Evolutionary conservation across 345 rosid species (phyloP).

Genomic region (Pistacia vera): DNA sequence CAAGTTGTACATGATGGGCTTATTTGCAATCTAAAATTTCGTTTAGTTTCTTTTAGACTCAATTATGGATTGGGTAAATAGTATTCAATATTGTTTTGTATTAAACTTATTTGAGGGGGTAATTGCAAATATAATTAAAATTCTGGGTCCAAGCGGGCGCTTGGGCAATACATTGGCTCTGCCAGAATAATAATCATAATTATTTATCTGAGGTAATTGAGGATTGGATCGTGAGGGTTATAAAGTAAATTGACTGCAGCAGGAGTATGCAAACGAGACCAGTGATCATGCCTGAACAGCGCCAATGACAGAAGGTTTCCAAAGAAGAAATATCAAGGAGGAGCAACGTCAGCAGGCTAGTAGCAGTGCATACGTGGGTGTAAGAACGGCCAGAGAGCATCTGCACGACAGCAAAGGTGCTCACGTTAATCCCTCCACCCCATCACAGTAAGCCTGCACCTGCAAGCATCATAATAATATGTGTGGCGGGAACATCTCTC

Average conservation of each 20-base stretch:
- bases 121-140: no score
- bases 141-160: no score
- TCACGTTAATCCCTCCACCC: conserved; percentile 73
- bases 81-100: no score
- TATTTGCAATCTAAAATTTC: no score
- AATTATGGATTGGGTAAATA: no score
- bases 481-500: conserved; percentile 46
- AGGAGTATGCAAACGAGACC: conserved; percentile 59
- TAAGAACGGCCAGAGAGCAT: conserved; percentile 53
- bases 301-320: conserved; percentile 48
- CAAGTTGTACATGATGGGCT: no score
- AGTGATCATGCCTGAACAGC: conserved; percentile 53
- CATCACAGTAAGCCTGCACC: conserved; percentile 65
- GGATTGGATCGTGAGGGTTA: neutral
- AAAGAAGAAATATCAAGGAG: conserved; percentile 32
- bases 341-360: conserved; percentile 52
- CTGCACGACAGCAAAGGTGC: conserved; percentile 36
- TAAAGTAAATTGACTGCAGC: conserved; percentile 32
- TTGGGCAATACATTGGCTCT: no score
- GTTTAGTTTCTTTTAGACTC: no score
- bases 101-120: no score
- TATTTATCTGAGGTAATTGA: neutral
- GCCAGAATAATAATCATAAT: neutral
- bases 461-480: conserved; percentile 46
- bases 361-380: conserved; percentile 51